Evolutionary conservation across 345 rosid species (phyloP).

Genomic region (Pistacia integerrima): DNA sequence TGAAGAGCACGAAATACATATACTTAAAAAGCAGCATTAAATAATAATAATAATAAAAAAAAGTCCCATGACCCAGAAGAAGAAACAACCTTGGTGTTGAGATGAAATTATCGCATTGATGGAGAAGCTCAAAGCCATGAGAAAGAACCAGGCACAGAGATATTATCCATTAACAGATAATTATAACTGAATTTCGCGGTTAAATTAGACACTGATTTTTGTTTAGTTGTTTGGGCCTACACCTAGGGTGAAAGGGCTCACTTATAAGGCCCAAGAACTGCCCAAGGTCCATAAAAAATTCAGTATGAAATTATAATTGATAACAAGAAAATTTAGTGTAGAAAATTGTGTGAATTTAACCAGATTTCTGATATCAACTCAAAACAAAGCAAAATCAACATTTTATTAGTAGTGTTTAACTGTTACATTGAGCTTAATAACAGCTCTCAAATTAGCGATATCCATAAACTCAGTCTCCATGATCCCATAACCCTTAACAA

Average conservation of each 20-base stretch:
- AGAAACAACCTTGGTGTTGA: constrained; percentile 29
- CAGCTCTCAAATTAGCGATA: constrained; percentile 35
- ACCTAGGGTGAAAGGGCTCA: no score
- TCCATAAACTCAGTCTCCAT: constrained; percentile 46
- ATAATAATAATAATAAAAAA: no score
- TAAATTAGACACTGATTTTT: neutral
- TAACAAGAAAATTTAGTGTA: neutral
- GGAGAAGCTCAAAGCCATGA: constrained; percentile 44
- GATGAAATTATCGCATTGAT: constrained; percentile 31
- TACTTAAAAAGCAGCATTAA: neutral
- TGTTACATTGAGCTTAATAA: constrained; percentile 42
- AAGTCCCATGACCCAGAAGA: neutral
- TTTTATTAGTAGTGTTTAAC: constrained; percentile 30
- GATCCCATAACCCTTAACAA: constrained; percentile 43
- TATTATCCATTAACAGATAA: constrained; percentile 4
- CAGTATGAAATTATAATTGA: neutral
- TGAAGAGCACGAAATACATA: neutral
- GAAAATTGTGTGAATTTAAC: neutral
- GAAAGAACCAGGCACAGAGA: neutral
- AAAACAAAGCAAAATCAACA: neutral
- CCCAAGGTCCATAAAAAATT: neutral
- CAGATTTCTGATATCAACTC: no score
- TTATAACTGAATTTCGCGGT: neutral
- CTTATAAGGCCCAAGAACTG: no score
- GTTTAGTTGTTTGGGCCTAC: neutral